A percentile compares a stretch with the other conserved stretches of the same genome.
Evolutionary conservation across 352 stramenopile species (phyloP).

Genomic region (Phytopythium ostracodes): DNA sequence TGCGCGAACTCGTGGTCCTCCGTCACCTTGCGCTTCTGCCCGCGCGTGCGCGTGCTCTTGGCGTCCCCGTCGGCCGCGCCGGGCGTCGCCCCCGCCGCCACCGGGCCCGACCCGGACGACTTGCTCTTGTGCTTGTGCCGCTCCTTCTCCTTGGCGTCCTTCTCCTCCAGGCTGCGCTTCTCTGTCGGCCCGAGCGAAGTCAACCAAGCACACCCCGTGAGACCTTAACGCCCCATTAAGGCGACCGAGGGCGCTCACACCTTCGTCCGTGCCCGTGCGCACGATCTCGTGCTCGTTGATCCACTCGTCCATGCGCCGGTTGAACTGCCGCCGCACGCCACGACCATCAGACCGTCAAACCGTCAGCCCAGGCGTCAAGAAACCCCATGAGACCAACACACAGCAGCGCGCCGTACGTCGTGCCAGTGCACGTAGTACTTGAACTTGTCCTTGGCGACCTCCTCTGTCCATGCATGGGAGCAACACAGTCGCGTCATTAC

Average conservation of each 20-base stretch:
- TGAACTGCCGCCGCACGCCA: constrained; percentile 43
- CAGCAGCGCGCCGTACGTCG: constrained; percentile 31
- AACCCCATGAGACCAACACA: not conserved
- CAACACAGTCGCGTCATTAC: constrained; percentile 1
- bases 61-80: constrained; percentile 18
- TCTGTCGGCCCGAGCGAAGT: constrained; percentile 17
- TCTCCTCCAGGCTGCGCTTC: constrained; percentile 64
- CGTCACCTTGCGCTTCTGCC: constrained; percentile 72
- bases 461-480: constrained; percentile 20
- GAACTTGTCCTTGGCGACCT: constrained; percentile 54
- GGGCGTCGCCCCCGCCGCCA: not conserved
- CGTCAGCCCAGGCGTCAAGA: constrained; percentile 1
- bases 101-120: constrained; percentile 11
- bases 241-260: constrained; percentile 3
- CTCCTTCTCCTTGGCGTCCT: constrained; percentile 72
- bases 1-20: constrained; percentile 78
- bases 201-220: no score
- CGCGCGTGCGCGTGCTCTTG: constrained; percentile 40
- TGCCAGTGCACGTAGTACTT: constrained; percentile 88
- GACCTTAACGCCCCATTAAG: not conserved
- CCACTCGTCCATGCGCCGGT: constrained; percentile 88
- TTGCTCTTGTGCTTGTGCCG: constrained; percentile 44
- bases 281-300: constrained; percentile 83
- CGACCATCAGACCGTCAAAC: no score
- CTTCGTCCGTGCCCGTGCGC: constrained; percentile 63